Percentiles rank a stretch among this genome's conserved stretches.
Conservation (phyloP, 257 asterid species). For the Capsicum pubescens region DNA sequence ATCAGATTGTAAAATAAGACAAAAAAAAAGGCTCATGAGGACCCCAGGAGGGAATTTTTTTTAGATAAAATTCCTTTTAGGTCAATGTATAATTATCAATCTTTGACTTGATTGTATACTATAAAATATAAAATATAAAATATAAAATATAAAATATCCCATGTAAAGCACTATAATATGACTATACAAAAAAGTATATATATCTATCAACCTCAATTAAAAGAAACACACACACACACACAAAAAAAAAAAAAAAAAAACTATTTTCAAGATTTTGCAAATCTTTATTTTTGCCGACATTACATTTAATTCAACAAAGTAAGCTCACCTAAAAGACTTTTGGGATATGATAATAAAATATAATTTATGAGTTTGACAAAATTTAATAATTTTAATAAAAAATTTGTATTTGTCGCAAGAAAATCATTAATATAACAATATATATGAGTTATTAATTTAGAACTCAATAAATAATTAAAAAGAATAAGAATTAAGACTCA, state of each 20-base stretch:
- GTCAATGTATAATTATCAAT: conserved; percentile 21
- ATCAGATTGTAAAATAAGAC: too few relatives aligned
- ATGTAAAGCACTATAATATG: conserved; percentile 17
- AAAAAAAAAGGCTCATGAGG: not conserved
- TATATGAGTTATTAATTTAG: not conserved
- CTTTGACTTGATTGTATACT: conserved; percentile 16
- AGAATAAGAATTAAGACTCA: not conserved
- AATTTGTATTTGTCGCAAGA: not conserved
- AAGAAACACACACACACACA: not conserved
- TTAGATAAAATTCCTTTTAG: not conserved
- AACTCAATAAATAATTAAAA: too few relatives aligned
- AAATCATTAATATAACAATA: not conserved
- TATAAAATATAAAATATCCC: not conserved
- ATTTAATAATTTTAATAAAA: too few relatives aligned
- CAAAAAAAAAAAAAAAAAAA: not conserved
- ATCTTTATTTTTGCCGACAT: conserved; percentile 36
- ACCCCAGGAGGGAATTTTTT: not conserved
- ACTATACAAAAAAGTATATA: not conserved
- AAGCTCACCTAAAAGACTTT: not conserved
- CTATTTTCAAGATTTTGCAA: conserved; percentile 13
- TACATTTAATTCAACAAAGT: conserved; percentile 28
- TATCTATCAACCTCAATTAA: not conserved
- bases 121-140: not conserved
- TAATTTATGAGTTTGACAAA: too few relatives aligned
- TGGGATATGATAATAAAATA: too few relatives aligned